Evolutionary conservation across 768 basidiomycete species (phyloP).

Genomic region (Collybia nuda): DNA sequence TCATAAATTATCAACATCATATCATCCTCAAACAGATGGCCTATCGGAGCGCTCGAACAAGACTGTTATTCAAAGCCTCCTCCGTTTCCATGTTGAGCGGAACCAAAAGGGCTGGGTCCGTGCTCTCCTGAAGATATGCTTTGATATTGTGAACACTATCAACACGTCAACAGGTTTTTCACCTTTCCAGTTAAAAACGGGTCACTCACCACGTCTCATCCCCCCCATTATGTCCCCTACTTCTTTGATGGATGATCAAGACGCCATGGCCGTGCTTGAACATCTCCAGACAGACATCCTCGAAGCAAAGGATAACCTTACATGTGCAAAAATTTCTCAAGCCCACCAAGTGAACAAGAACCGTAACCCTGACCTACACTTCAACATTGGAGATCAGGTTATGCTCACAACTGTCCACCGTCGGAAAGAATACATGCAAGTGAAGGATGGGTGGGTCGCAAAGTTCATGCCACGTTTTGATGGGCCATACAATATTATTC

Average conservation of each 20-base stretch:
- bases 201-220: constrained; percentile 6
- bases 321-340: too few relatives aligned
- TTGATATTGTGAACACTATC: constrained; percentile 30
- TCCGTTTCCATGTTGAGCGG: constrained; percentile 23
- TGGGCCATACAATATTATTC: background rate
- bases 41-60: constrained; percentile 30
- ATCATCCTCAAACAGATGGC: constrained; percentile 37
- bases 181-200: constrained; percentile 27
- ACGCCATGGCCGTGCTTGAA: too few relatives aligned
- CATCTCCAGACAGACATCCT: too few relatives aligned
- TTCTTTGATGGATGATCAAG: background rate
- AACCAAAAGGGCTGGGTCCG: constrained; percentile 31
- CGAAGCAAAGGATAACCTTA: too few relatives aligned
- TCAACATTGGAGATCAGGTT: constrained; percentile 20
- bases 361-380: background rate
- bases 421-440: constrained; percentile 17
- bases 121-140: constrained; percentile 22
- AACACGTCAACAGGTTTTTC: constrained; percentile 29
- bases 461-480: constrained; percentile 8
- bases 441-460: constrained; percentile 16
- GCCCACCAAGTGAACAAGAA: too few relatives aligned
- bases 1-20: constrained; percentile 29
- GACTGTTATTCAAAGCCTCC: constrained; percentile 25
- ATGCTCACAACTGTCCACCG: constrained; percentile 25
- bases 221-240: too few relatives aligned